These are phyloP conservation scores for Trichoderma harzianum DNA, from an alignment of 2,329 filamentous ascomycete genomes.

Conservation along the genomic window DNA sequence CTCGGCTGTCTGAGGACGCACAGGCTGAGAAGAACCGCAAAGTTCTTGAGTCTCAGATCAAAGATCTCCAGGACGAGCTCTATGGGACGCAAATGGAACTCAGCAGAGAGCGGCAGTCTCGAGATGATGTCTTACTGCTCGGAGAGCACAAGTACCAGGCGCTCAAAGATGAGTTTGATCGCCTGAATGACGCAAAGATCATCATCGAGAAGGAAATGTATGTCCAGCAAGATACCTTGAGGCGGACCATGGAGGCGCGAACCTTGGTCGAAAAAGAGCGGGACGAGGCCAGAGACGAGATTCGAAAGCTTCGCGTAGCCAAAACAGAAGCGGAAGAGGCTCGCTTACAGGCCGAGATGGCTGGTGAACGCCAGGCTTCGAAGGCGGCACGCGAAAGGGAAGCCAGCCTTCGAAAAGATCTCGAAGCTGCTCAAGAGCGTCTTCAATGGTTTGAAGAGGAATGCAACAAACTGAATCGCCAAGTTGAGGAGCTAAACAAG, in stretches of 20 bases:
- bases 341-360: constrained; percentile 74
- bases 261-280: constrained; percentile 79
- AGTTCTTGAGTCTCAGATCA: constrained; percentile 81
- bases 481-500: constrained; percentile 83
- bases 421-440: constrained; percentile 74
- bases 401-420: constrained; percentile 69
- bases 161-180: constrained; percentile 79
- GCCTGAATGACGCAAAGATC: constrained; percentile 90
- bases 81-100: constrained; percentile 84
- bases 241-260: constrained; percentile 79
- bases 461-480: constrained; percentile 68
- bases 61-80: constrained; percentile 80
- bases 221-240: constrained; percentile 85
- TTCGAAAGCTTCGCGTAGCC: constrained; percentile 75
- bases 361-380: constrained; percentile 75
- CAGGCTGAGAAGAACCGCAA: constrained; percentile 78
- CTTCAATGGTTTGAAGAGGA: constrained; percentile 78
- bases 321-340: constrained; percentile 85
- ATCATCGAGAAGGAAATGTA: constrained; percentile 98
- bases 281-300: constrained; percentile 82
- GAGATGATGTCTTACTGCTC: constrained; percentile 88
- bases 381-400: constrained; percentile 78
- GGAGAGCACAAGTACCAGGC: constrained; percentile 82
- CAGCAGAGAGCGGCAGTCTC: constrained; percentile 85
- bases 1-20: constrained; percentile 83